Evolutionary conservation across 495 filamentous ascomycete species (phyloP).

Genomic region (Geopyxis carbonaria): DNA sequence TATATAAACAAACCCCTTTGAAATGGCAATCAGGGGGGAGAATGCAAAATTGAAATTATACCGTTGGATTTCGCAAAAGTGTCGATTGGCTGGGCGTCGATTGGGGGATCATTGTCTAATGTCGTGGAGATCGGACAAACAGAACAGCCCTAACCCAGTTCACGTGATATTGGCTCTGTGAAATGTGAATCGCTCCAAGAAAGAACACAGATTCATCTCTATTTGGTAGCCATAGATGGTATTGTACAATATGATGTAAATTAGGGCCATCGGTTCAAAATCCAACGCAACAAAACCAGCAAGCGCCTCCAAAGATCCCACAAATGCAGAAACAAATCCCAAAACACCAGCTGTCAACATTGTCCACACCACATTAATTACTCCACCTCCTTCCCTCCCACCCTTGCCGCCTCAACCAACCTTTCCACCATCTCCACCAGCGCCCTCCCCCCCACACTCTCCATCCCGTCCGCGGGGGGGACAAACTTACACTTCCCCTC

Average conservation of each 20-base stretch:
- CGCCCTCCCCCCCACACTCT: slow-evolving; percentile 4
- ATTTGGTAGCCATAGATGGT: not conserved
- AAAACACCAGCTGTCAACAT: not conserved
- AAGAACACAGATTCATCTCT: slow-evolving; percentile 1
- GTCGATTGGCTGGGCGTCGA: too few species aligned
- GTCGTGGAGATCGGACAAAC: too few species aligned
- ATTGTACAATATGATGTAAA: not conserved
- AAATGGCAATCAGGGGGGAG: too few species aligned
- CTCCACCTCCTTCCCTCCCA: not conserved
- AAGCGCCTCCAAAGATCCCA: not conserved
- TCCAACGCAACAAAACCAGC: not conserved
- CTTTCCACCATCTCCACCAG: slow-evolving; percentile 1
- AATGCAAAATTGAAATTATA: too few species aligned
- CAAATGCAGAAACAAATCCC: too few species aligned
- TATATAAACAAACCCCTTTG: too few species aligned
- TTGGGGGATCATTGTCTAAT: too few species aligned
- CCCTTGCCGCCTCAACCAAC: slow-evolving; percentile 1
- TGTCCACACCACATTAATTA: not conserved
- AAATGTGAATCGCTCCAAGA: too few species aligned
- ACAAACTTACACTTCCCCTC: slow-evolving; percentile 39
- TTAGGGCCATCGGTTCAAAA: not conserved
- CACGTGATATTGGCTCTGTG: too few species aligned
- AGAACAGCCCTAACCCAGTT: too few species aligned
- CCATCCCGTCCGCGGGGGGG: slow-evolving; percentile 22
- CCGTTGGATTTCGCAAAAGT: too few species aligned